These are phyloP conservation scores for Russula lepida DNA, from an alignment of 768 basidiomycete genomes.

Conservation along the genomic window DNA sequence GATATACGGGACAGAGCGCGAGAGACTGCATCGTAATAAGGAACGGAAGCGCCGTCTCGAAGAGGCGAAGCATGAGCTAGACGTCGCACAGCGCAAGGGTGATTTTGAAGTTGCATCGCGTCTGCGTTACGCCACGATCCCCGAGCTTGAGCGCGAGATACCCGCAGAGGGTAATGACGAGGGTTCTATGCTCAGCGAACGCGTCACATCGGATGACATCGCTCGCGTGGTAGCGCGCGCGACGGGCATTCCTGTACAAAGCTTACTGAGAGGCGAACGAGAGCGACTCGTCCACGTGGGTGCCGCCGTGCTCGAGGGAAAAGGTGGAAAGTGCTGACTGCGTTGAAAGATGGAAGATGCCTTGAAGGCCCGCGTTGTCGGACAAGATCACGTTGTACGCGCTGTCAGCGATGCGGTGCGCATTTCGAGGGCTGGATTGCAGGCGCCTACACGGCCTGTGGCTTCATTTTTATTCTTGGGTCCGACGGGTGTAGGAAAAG, in stretches of 20 bases:
- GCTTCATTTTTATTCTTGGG: conserved; percentile 90
- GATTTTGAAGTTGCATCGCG: conserved; percentile 76
- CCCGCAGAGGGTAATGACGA: conserved; percentile 43
- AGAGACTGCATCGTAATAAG: conserved; percentile 60
- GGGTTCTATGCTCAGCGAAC: conserved; percentile 71
- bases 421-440: conserved; percentile 84
- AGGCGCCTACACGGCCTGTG: conserved; percentile 81
- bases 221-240: conserved; percentile 80
- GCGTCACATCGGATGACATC: conserved; percentile 85
- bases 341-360: conserved; percentile 73
- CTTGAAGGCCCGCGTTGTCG: conserved; percentile 68
- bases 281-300: conserved; percentile 83
- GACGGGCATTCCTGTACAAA: conserved; percentile 88
- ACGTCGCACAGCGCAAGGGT: conserved; percentile 85
- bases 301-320: conserved; percentile 13
- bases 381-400: conserved; percentile 82
- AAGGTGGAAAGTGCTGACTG: background rate
- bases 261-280: conserved; percentile 78
- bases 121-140: conserved; percentile 80
- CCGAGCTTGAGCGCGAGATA: conserved; percentile 64
- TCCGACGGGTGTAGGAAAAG: conserved; percentile 83
- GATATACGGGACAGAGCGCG: conserved; percentile 42
- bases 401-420: conserved; percentile 87
- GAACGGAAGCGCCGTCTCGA: conserved; percentile 57
- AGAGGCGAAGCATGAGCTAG: conserved; percentile 76